phyloP scores from a whole-genome alignment of 345 rosid species.

The Clarkia xantiana region DNA sequence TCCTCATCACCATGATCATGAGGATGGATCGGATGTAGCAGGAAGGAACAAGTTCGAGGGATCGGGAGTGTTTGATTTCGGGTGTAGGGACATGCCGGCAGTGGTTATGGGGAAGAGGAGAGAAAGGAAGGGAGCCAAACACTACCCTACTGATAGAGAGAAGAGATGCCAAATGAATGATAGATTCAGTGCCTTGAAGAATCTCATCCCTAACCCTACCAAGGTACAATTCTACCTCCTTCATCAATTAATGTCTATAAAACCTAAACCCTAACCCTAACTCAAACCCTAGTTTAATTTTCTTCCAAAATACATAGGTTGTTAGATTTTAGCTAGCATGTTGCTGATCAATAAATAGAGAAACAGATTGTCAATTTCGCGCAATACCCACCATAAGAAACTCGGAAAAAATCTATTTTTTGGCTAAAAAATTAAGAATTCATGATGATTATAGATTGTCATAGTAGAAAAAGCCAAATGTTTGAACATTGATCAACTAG shows the following conservation, averaged over 20 bases:
- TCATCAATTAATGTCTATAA: too few species aligned
- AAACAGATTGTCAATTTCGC: too few species aligned
- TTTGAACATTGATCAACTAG: too few species aligned
- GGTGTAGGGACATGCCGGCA: not conserved
- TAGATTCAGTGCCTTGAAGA: not conserved
- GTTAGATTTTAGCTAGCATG: not conserved
- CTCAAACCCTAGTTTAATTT: too few species aligned
- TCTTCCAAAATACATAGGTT: not conserved
- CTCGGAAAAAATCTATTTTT: too few species aligned
- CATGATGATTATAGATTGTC: too few species aligned
- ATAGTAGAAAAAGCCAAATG: not conserved
- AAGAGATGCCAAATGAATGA: conserved; percentile 6
- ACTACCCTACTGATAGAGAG: conserved; percentile 7
- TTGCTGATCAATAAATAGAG: too few species aligned
- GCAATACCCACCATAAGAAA: too few species aligned
- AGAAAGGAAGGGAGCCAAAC: not conserved
- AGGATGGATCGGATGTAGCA: too few species aligned
- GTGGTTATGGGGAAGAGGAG: conserved; percentile 2
- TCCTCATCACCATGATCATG: conserved; percentile 2
- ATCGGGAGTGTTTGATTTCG: too few species aligned
- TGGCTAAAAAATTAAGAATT: too few species aligned
- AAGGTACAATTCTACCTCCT: too few species aligned
- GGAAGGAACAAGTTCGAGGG: conserved; percentile 3
- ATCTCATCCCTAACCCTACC: conserved; percentile 3
- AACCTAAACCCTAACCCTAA: not conserved